Evolutionary conservation across 371 early-diverging fungal genomes (phyloP), one percentile per base, ranked within the genome.

Genomic region (Mucor mucedo): DNA sequence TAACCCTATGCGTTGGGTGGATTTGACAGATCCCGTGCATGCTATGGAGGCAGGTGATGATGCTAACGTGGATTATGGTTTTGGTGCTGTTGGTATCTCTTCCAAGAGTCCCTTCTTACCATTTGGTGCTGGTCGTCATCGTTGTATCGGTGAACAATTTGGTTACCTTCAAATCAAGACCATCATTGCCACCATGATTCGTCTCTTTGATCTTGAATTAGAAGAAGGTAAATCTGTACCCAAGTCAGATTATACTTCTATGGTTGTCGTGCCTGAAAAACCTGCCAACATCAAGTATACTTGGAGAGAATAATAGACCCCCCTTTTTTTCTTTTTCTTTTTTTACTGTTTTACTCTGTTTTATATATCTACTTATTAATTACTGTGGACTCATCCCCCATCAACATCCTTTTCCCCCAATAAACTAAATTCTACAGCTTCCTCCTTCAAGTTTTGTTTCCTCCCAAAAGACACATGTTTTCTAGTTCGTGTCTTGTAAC

Each of bases 101-200:
- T 82, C 82, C 48, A 82, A 88, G 65, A 89, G 88, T 60, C 91
- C 94, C 52, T 96, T 90, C 77, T 83, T 98, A 72, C 98, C 98
- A 29, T 98, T 98, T 78, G 98, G 98, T 69, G 98, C 97, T 39
- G 98, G 89, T 52, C 93, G 98, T 69, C 98, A 98, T 85, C 88
- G 98, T 64, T 98, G 98, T 85, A 98, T 98, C 76, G 98, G 98
- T 62, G 98, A 98, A 71, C 84, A 89, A 60, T 98, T 98, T 82
- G 97, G 96, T 8, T 97, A 93, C 70, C 74, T 97, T 55, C 98
- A 98, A 81, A 87, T 97, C 82, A 96, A 96, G 87, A 91, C 95
- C 10, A 89, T 98, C 55, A 73, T 98, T 52, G 78, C 94, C 47
- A 85, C 88, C 10, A 83, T 95, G 63, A 70, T 98, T 40, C 81